Evolutionary conservation across 2,329 filamentous ascomycete genomes (phyloP), one percentile per base, ranked within the genome.

Genomic region (Alternaria sp.): DNA sequence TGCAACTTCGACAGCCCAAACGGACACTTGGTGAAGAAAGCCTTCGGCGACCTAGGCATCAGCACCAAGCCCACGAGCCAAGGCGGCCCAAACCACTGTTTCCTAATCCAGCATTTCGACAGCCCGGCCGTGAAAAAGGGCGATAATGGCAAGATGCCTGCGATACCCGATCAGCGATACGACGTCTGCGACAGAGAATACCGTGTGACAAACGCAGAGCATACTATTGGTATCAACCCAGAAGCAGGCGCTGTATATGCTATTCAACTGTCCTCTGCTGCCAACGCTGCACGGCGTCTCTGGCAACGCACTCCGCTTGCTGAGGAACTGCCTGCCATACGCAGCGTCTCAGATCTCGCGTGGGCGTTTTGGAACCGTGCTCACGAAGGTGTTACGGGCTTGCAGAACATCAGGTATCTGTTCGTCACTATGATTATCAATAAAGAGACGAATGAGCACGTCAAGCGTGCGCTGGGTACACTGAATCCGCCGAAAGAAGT

Each of bases 351-450:
- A 9, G 66, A 71, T 5, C 46, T 71, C 21, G 51, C 67, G 10
- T 71, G 67, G 69, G 66, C 64, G 8, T 62, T 56, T 39, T 70
- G 69, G 66, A 54, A 61, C 17, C 58, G 61, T 3, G 57, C 49
- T 4, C 51, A 58, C 11, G 26, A 21, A 2, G 31, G 24, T 0
- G 14, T 34, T 5, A 49, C 51, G 1, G 54, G 58, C 11, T 39
- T 67, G 21, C 36, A 40, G 4, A 65, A 67, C 5, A 65, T 70
- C 26, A 54, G 46, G 8, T 71, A 71, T 34, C 62, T 70, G 31
- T 58, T 66, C 10, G 58, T 57, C 17, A 56, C 44, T 7, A 49
- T 62, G 56, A 64, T 64, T 21, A 55, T 66, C 31, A 58, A 64
- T 26, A 44, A 28, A 1, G 58, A 69, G 13, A 59, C 58, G 5